These are phyloP conservation scores for Tricharina praecox DNA, from an alignment of 495 filamentous ascomycete genomes.

Conservation along the genomic window DNA sequence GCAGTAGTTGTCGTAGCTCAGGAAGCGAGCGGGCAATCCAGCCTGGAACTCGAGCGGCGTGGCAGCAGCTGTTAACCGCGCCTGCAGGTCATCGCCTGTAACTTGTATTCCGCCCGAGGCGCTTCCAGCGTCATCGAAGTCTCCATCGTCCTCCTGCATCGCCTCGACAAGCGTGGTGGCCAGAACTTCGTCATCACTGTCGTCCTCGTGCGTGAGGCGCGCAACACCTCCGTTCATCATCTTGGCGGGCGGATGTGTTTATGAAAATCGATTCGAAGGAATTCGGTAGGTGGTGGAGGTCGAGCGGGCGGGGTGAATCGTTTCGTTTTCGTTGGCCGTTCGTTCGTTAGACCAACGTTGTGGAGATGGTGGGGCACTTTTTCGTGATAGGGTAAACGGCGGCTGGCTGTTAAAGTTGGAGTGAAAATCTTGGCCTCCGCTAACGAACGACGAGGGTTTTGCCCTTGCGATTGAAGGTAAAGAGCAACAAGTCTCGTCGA, in stretches of 20 bases:
- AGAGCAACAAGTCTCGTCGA: no score
- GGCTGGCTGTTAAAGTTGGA: no score
- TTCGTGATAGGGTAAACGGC: no score
- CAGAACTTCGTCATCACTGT: conserved; percentile 24
- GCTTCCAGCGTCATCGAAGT: conserved; percentile 30
- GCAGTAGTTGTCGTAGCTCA: conserved; percentile 98
- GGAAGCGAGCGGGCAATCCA: conserved; percentile 83
- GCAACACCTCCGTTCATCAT: conserved; percentile 14
- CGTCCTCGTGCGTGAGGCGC: conserved; percentile 17
- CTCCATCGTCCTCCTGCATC: conserved; percentile 28
- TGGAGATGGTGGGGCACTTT: no score
- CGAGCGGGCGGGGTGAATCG: no score
- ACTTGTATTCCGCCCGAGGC: conserved; percentile 15
- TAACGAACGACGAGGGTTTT: no score
- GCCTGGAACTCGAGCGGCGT: conserved; percentile 91
- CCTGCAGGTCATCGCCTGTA: conserved; percentile 61
- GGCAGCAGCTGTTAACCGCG: conserved; percentile 72
- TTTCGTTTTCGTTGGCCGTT: no score
- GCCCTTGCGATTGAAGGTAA: no score
- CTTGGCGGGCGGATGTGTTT: no score
- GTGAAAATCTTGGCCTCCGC: no score
- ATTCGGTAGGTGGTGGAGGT: conserved; percentile 10
- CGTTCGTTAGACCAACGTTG: no score
- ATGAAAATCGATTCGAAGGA: conserved; percentile 12
- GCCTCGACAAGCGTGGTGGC: conserved; percentile 21